A percentile compares a stretch with the other conserved stretches of the same genome.
These are phyloP conservation scores for Chaetomium sp. DNA, from an alignment of 2,329 filamentous ascomycete genomes.

Conservation along the genomic window DNA sequence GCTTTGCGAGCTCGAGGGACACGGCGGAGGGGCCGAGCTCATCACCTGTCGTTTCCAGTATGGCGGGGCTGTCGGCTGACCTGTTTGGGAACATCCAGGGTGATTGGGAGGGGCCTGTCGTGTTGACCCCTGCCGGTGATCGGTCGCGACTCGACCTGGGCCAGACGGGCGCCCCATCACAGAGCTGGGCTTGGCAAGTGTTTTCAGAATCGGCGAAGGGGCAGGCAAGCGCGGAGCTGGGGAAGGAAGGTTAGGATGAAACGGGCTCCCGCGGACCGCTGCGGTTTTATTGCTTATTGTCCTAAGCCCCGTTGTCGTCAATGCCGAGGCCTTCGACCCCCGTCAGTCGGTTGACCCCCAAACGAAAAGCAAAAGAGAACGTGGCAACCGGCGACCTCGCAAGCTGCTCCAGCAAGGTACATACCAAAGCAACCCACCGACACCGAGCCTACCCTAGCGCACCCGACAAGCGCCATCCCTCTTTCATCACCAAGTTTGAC, in stretches of 20 bases:
- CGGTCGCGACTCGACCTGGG: neutral
- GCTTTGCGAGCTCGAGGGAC: neutral
- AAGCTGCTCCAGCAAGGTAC: neutral
- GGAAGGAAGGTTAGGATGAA: neutral
- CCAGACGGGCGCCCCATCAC: conserved; percentile 8
- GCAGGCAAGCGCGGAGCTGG: neutral
- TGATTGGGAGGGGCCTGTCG: neutral
- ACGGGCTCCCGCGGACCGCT: neutral
- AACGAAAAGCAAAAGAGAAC: conserved; percentile 5
- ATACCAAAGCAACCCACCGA: neutral
- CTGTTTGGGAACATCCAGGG: conserved; percentile 5
- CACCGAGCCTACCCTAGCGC: neutral
- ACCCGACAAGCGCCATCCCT: neutral
- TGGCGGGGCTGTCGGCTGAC: conserved; percentile 6
- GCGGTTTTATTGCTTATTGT: neutral
- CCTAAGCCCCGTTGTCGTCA: neutral
- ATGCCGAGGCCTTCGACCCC: neutral
- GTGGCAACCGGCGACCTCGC: neutral
- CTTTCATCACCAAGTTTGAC: neutral
- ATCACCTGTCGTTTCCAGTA: neutral
- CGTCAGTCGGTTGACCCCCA: conserved; percentile 3
- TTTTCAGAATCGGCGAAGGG: neutral
- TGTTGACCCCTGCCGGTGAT: conserved; percentile 7
- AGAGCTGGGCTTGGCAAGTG: conserved; percentile 6
- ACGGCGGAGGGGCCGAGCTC: neutral